A percentile compares a stretch with the other conserved stretches of the same genome.
Conservation (phyloP, 208 protist species). For the Trypanosoma boissoni region DNA sequence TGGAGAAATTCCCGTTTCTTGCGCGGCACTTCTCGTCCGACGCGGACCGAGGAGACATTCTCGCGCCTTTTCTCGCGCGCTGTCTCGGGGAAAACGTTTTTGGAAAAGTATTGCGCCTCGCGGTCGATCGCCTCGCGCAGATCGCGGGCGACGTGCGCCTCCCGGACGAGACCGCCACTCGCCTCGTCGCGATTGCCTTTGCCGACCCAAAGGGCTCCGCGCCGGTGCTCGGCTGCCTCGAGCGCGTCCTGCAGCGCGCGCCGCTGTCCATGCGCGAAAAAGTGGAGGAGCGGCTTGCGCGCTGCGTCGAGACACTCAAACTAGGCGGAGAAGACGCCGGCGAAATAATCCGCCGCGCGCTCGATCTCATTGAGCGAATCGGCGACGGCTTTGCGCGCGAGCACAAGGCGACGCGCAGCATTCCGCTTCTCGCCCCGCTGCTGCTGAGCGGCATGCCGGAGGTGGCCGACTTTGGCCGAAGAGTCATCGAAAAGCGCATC, state of each 20-base stretch:
- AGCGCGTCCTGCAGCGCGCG: slow-evolving; percentile 24
- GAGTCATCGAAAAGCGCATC: slow-evolving; percentile 15
- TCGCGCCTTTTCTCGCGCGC: slow-evolving; percentile 43
- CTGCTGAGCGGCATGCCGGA: slow-evolving; percentile 26
- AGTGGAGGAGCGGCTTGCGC: slow-evolving; percentile 19
- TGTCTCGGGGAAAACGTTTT: slow-evolving; percentile 19
- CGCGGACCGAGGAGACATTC: slow-evolving; percentile 27
- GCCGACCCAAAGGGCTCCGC: slow-evolving; percentile 14
- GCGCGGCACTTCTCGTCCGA: slow-evolving; percentile 28
- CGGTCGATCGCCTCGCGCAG: slow-evolving; percentile 23
- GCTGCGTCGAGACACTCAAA: slow-evolving; percentile 8
- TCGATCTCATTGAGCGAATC: slow-evolving; percentile 31
- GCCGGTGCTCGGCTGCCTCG: slow-evolving; percentile 34
- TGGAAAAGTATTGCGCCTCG: neutral
- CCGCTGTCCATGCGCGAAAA: slow-evolving; percentile 29
- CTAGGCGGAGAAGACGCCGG: neutral
- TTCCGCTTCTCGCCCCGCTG: slow-evolving; percentile 44
- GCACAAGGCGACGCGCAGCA: slow-evolving; percentile 36
- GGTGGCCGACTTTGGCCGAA: slow-evolving; percentile 27
- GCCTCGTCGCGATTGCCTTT: slow-evolving; percentile 24
- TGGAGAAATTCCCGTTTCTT: slow-evolving; percentile 40
- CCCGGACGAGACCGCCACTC: slow-evolving; percentile 21
- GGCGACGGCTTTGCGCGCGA: slow-evolving; percentile 29
- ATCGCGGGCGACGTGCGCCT: slow-evolving; percentile 21
- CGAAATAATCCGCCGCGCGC: slow-evolving; percentile 10